Base-by-base conservation (phyloP, 192 early-diverging fungal genomes). In the Physocladia obscura region DNA sequence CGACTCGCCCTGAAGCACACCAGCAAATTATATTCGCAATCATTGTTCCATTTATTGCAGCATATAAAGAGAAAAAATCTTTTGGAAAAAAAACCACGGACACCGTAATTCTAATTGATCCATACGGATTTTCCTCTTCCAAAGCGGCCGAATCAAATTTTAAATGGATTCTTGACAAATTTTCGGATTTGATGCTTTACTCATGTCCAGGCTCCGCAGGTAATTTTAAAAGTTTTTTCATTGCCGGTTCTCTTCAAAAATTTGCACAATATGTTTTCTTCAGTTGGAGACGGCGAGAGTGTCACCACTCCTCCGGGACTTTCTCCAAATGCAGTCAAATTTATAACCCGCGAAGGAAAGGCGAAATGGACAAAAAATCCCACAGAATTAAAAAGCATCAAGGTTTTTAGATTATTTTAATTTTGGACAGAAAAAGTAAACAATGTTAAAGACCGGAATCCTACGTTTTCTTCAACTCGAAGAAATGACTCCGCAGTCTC, bases 261-360 rank as follows among this genome's bases (percentile, higher is more conserved):
- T n/a, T n/a, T n/a, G n/a, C n/a, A n/a, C n/a, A n/a, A n/a, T n/a
- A n/a, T n/a, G n/a, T n/a, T n/a, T n/a, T n/a, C n/a, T n/a, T n/a
- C n/a, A n/a, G n/a, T n/a, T n/a, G n/a, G n/a, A n/a, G n/a, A n/a
- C n/a, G n/a, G n/a, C n/a, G n/a, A n/a, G n/a, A n/a, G 31, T 47
- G 44, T 57, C 19, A 57, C 61, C 32, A 54, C 81, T 31, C 86
- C 89, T 1, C 77, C 81, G 27, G 90, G 90, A 2, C 61, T 93
- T 27, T 83, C 80, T 55, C 78, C 64, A 38, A 57, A 68, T 11
- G 82, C 83, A 0, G 69, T 90, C 4, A 70, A 77, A 2, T 80
- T 83, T 47, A 69, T 93, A 6, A 91, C 92, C 0, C 90, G 93
- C 70, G 79, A 83, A 27, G 83, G 85, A 21, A 95, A 93, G 62